Conservation (phyloP, 805 yeast species). For the Metschnikowia santaceciliae region DNA sequence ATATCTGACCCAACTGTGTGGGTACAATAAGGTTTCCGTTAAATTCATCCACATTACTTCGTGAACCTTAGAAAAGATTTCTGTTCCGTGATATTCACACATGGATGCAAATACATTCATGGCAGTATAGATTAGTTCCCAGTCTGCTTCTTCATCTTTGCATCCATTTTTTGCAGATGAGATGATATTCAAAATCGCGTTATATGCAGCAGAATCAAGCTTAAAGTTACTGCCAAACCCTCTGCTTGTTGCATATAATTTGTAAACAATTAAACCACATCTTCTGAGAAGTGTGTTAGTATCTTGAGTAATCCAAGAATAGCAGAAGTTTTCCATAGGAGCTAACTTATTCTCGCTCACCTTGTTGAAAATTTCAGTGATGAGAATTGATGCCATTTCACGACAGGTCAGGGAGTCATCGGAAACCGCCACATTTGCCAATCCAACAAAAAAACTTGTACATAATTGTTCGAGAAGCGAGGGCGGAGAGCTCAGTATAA, state of each 20-base stretch:
- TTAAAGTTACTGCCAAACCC: conserved; percentile 37
- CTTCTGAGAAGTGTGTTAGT: conserved; percentile 52
- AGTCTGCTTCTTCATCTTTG: conserved; percentile 42
- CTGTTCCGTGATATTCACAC: conserved; percentile 34
- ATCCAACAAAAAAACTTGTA: conserved; percentile 75
- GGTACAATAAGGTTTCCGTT: conserved; percentile 61
- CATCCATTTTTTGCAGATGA: conserved; percentile 33
- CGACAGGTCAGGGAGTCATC: conserved; percentile 80
- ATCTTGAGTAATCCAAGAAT: conserved; percentile 62
- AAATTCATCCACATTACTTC: conserved; percentile 49
- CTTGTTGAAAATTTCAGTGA: conserved; percentile 51
- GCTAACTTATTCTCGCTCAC: conserved; percentile 32
- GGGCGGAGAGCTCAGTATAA: conserved; percentile 61
- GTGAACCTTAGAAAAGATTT: conserved; percentile 25
- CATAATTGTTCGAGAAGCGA: conserved; percentile 58
- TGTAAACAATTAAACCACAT: conserved; percentile 73
- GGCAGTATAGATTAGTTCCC: conserved; percentile 77
- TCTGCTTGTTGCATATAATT: conserved; percentile 50
- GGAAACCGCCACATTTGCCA: conserved; percentile 70
- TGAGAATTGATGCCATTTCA: conserved; percentile 70
- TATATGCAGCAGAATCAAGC: conserved; percentile 39
- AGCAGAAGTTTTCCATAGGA: conserved; percentile 37
- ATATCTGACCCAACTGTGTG: conserved; percentile 89
- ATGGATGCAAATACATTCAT: conserved; percentile 48
- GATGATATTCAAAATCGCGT: conserved; percentile 23